phyloP scores from a whole-genome alignment of 768 basidiomycete genomes.

The Lactarius tabidus region DNA sequence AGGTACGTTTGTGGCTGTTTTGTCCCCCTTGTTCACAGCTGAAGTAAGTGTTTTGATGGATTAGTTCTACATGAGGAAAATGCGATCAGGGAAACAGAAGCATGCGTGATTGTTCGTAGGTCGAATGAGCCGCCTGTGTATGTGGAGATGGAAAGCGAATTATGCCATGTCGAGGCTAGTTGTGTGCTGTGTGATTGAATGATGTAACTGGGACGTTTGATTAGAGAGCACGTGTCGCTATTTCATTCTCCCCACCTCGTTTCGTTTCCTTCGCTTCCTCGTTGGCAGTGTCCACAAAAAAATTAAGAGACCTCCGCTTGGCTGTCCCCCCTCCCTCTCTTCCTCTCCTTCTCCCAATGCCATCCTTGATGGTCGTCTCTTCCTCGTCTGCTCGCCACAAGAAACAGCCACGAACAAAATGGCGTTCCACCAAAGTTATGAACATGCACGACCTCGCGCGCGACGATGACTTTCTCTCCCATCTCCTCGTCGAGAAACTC shows the following conservation, averaged over 20 bases:
- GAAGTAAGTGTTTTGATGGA: not conserved
- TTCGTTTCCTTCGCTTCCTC: slow-evolving; percentile 2
- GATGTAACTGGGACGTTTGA: not conserved
- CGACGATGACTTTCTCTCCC: slow-evolving; percentile 89
- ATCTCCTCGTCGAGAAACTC: slow-evolving; percentile 84
- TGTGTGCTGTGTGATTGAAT: not conserved
- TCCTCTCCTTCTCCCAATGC: slow-evolving; percentile 2
- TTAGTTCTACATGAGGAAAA: slow-evolving; percentile 92
- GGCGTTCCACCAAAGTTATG: slow-evolving; percentile 87
- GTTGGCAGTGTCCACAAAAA: not conserved
- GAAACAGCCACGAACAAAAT: slow-evolving; percentile 30
- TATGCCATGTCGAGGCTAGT: not conserved
- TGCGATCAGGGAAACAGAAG: slow-evolving; percentile 93
- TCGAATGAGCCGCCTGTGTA: not conserved
- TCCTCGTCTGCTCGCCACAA: slow-evolving; percentile 4
- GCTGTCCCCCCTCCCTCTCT: not conserved
- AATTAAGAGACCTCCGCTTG: not conserved
- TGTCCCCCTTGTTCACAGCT: not conserved
- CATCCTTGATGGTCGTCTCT: slow-evolving; percentile 11
- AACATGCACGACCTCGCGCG: slow-evolving; percentile 85
- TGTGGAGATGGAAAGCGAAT: not conserved
- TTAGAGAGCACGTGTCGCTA: not conserved
- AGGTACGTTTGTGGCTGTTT: slow-evolving; percentile 49
- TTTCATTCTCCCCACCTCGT: not conserved
- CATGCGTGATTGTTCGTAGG: slow-evolving; percentile 50